Percentiles rank a stretch among this genome's conserved stretches.
Evolutionary conservation across 75 land plant genomes (phyloP).

Genomic region (Sequoiadendron giganteum): DNA sequence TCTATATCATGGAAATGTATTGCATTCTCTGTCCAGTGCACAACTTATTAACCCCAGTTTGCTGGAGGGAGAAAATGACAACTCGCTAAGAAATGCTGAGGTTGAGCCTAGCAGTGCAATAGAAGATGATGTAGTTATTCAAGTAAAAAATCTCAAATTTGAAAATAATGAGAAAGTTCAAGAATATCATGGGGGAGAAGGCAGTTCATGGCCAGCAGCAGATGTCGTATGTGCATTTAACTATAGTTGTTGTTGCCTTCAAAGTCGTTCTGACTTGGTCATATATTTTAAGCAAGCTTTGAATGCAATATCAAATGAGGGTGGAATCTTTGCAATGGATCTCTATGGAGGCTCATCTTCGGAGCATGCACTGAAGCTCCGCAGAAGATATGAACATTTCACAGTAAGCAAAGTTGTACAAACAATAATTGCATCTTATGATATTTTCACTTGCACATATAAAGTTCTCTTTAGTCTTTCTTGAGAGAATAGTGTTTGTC

Average conservation of each 20-base stretch:
- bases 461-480: background rate
- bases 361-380: conserved; percentile 59
- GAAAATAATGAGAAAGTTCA: background rate
- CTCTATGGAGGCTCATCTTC: conserved; percentile 89
- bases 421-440: background rate
- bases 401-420: conserved; percentile 41
- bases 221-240: conserved; percentile 90
- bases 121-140: background rate
- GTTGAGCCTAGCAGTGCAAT: background rate
- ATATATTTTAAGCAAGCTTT: conserved; percentile 65
- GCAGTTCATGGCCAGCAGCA: conserved; percentile 33
- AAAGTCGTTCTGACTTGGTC: conserved; percentile 60
- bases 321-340: conserved; percentile 95
- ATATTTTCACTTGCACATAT: background rate
- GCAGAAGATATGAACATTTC: conserved; percentile 65
- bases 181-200: conserved; percentile 10
- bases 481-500: background rate
- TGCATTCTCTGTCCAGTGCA: conserved; percentile 40
- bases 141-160: background rate
- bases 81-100: conserved; percentile 20
- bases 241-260: conserved; percentile 92
- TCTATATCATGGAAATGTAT: conserved; percentile 79
- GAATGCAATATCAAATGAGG: conserved; percentile 45
- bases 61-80: conserved; percentile 18
- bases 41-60: conserved; percentile 17